A percentile compares a stretch with the other conserved stretches of the same genome.
These are phyloP conservation scores for Teunomyces gatunensis DNA, from an alignment of 805 yeast genomes.

Conservation along the genomic window DNA sequence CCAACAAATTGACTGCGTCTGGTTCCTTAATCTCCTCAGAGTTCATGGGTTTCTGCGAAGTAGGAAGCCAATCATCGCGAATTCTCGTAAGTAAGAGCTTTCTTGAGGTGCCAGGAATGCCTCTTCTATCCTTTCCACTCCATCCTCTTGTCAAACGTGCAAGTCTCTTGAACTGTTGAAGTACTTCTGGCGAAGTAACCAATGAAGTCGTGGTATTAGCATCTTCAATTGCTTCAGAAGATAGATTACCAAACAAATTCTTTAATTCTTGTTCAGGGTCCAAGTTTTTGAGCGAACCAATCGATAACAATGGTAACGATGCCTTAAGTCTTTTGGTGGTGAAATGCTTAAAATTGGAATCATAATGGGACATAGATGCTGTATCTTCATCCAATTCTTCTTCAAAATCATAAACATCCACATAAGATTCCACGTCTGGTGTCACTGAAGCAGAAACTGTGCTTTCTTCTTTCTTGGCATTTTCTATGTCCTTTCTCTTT, in stretches of 20 bases:
- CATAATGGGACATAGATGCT: conserved; percentile 36
- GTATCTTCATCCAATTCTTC: conserved; percentile 23
- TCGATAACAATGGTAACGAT: conserved; percentile 40
- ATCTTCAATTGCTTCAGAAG: conserved; percentile 66
- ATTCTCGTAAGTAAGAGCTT: conserved; percentile 68
- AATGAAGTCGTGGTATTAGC: conserved; percentile 74
- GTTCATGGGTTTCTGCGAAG: conserved; percentile 54
- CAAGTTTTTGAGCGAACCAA: conserved; percentile 48
- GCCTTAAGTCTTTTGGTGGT: conserved; percentile 45
- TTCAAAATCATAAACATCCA: conserved; percentile 17
- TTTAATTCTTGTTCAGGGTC: conserved; percentile 78
- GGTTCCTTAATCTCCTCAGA: conserved; percentile 53
- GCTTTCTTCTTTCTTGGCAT: not conserved
- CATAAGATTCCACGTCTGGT: conserved; percentile 10
- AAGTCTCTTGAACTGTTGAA: conserved; percentile 59
- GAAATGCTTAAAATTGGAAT: conserved; percentile 44
- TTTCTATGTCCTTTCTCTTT: conserved; percentile 21
- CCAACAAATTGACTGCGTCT: conserved; percentile 35
- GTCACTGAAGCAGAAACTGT: conserved; percentile 15
- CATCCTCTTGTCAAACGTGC: conserved; percentile 68
- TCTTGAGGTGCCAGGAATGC: conserved; percentile 72
- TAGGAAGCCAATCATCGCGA: conserved; percentile 79
- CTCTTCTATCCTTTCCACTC: conserved; percentile 76
- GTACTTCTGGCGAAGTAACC: conserved; percentile 64
- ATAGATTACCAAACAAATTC: conserved; percentile 66